A percentile compares a stretch with the other conserved stretches of the same genome.
phyloP scores from a whole-genome alignment of 1,284 basidiomycete genomes.

The Ustilago nuda region DNA sequence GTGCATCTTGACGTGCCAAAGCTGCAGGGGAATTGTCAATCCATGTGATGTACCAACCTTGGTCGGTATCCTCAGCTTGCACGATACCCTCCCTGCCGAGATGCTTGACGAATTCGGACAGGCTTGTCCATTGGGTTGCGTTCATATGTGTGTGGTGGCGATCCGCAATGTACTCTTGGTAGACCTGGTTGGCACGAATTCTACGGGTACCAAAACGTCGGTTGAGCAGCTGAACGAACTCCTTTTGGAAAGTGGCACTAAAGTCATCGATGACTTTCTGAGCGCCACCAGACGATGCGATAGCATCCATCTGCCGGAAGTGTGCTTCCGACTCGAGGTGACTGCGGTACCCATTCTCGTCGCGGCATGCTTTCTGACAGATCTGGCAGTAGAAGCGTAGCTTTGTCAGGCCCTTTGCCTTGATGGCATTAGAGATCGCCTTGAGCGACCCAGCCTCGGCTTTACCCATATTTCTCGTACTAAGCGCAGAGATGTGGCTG shows the following conservation, averaged over 20 bases:
- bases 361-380: slow-evolving; percentile 66
- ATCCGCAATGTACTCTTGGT: slow-evolving; percentile 97
- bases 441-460: slow-evolving; percentile 55
- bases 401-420: slow-evolving; percentile 67
- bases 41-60: slow-evolving; percentile 97
- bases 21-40: slow-evolving; percentile 95
- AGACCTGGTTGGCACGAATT: slow-evolving; percentile 84
- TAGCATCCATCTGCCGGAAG: slow-evolving; percentile 92
- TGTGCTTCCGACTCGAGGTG: slow-evolving; percentile 88
- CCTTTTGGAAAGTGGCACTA: slow-evolving; percentile 87
- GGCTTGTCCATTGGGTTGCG: slow-evolving; percentile 94
- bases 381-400: slow-evolving; percentile 69
- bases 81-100: slow-evolving; percentile 88
- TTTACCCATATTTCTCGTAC: slow-evolving; percentile 31
- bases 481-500: background rate
- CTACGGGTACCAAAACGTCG: slow-evolving; percentile 71
- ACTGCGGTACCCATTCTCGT: slow-evolving; percentile 68
- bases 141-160: slow-evolving; percentile 98
- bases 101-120: slow-evolving; percentile 92
- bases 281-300: slow-evolving; percentile 73
- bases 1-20: slow-evolving; percentile 87
- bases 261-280: slow-evolving; percentile 91
- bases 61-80: slow-evolving; percentile 95
- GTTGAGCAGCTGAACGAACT: slow-evolving; percentile 89
- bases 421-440: slow-evolving; percentile 67